These are phyloP conservation scores for Vicia sativa DNA, from an alignment of 306 rosid species.

Conservation along the genomic window DNA sequence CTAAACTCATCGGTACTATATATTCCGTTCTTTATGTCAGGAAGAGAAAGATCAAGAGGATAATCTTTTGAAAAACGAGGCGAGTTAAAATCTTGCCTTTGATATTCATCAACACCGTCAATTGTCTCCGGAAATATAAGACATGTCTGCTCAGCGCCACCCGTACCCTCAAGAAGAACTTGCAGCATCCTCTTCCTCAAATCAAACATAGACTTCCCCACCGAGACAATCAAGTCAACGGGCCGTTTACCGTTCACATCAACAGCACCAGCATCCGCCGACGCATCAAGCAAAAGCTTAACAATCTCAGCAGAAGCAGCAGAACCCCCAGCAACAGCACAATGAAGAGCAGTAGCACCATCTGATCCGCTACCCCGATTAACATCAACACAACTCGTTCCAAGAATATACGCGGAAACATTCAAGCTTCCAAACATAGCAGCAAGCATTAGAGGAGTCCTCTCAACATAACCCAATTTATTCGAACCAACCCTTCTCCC, in stretches of 20 bases:
- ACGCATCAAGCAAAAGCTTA: constrained; percentile 69
- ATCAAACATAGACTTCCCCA: constrained; percentile 37
- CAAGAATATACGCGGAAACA: constrained; percentile 54
- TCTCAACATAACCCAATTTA: constrained; percentile 67
- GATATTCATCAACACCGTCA: constrained; percentile 46
- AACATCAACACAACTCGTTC: constrained; percentile 57
- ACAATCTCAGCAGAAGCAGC: constrained; percentile 58
- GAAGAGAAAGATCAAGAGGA: constrained; percentile 80
- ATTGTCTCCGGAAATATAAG: constrained; percentile 38
- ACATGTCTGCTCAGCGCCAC: constrained; percentile 38
- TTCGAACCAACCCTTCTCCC: constrained; percentile 73
- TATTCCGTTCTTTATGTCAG: constrained; percentile 82
- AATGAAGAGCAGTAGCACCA: constrained; percentile 79
- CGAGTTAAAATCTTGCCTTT: constrained; percentile 42
- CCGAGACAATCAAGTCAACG: constrained; percentile 54
- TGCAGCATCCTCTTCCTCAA: constrained; percentile 53
- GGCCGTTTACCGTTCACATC: constrained; percentile 68
- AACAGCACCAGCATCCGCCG: constrained; percentile 54
- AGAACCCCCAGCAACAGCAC: constrained; percentile 83
- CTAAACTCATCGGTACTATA: constrained; percentile 87
- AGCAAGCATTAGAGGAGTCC: constrained; percentile 84
- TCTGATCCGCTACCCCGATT: constrained; percentile 62
- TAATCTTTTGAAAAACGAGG: constrained; percentile 65
- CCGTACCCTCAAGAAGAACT: constrained; percentile 48
- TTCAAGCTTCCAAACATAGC: constrained; percentile 74